Conservation (phyloP, 805 yeast genomes). For the Candida germanica region DNA sequence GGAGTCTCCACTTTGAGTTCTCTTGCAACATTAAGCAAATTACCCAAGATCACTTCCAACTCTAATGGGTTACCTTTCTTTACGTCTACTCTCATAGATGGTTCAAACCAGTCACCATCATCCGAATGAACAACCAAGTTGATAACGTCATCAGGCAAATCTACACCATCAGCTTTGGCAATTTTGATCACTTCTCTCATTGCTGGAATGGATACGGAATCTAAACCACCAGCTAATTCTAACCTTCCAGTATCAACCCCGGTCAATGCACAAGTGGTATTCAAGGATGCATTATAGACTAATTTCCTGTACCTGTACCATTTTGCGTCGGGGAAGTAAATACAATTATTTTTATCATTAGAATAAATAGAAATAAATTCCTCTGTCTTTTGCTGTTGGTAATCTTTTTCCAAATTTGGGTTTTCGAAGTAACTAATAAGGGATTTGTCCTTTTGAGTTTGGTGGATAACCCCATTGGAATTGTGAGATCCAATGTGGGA, state of each 20-base stretch:
- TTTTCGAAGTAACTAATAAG: conserved; percentile 52
- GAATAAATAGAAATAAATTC: conserved; percentile 25
- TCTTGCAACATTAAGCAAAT: conserved; percentile 35
- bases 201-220: conserved; percentile 46
- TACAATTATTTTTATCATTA: conserved; percentile 27
- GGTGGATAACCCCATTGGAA: conserved; percentile 43
- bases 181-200: conserved; percentile 65
- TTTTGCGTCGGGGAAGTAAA: conserved; percentile 22
- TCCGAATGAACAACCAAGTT: conserved; percentile 49
- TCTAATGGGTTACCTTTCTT: conserved; percentile 37
- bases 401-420: conserved; percentile 25
- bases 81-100: conserved; percentile 39
- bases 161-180: conserved; percentile 67
- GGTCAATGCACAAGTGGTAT: conserved; percentile 30
- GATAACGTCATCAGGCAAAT: conserved; percentile 49
- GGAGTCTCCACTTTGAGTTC: conserved; percentile 51
- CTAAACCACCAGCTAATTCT: conserved; percentile 31
- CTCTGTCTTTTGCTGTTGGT: conserved; percentile 11
- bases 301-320: conserved; percentile 37
- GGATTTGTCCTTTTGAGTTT: conserved; percentile 50
- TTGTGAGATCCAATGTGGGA: conserved; percentile 34
- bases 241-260: conserved; percentile 31
- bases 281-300: conserved; percentile 32
- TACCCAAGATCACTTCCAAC: conserved; percentile 37
- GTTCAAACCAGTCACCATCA: conserved; percentile 39